Conservation (phyloP, 2,329 filamentous ascomycete species). For the Knufia petricola region DNA sequence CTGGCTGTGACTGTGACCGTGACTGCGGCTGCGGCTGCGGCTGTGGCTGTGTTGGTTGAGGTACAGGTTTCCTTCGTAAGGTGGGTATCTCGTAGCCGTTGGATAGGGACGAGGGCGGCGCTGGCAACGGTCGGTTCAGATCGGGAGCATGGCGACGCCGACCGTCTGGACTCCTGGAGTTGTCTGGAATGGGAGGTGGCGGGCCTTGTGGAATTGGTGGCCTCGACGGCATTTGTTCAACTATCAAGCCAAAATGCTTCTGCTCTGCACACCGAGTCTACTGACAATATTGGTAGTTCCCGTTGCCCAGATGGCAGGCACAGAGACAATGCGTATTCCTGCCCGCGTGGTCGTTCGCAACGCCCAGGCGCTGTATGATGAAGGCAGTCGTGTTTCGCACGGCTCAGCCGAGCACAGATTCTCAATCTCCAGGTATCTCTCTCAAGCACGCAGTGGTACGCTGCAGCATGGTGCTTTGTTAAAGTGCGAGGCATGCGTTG, state of each 20-base stretch:
- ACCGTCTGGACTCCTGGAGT: neutral
- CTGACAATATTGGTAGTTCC: no score
- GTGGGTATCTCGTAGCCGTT: constrained; percentile 24
- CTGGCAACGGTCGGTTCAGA: constrained; percentile 19
- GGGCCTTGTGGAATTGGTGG: constrained; percentile 1
- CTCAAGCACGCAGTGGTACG: constrained; percentile 3
- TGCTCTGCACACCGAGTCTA: no score
- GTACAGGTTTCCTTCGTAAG: constrained; percentile 17
- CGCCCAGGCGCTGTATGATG: neutral
- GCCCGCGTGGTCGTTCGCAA: neutral
- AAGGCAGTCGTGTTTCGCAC: neutral
- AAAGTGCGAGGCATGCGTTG: neutral
- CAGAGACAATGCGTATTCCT: neutral
- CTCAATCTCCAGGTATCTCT: constrained; percentile 12
- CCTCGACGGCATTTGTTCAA: constrained; percentile 3
- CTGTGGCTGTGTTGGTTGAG: constrained; percentile 13
- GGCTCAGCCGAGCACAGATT: neutral
- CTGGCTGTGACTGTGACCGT: constrained; percentile 11
- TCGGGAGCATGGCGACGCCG: constrained; percentile 7
- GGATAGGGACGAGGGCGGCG: constrained; percentile 14
- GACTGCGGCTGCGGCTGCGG: no score
- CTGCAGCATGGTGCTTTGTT: constrained; percentile 5
- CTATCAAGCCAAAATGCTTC: neutral
- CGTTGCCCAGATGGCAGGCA: neutral
- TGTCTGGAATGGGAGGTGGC: neutral